These are phyloP conservation scores for Rhodotorula babjevae DNA, from an alignment of 768 basidiomycete species.

Conservation along the genomic window DNA sequence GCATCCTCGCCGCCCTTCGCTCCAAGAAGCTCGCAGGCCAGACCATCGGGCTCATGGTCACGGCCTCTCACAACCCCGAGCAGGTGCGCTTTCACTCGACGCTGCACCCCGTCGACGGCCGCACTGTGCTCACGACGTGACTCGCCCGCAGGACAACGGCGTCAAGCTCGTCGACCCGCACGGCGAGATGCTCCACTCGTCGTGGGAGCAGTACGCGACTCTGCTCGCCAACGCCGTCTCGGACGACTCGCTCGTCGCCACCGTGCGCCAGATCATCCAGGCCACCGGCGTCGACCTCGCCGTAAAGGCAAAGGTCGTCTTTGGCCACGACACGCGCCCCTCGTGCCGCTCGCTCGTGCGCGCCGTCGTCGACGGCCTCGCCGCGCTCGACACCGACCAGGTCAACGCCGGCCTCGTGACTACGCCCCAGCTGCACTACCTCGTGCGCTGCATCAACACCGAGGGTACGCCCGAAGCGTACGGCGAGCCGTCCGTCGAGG, in stretches of 20 bases:
- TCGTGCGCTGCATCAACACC: constrained; percentile 84
- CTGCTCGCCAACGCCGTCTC: constrained; percentile 74
- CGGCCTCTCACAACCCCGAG: constrained; percentile 99
- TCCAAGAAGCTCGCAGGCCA: constrained; percentile 88
- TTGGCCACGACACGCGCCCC: constrained; percentile 73
- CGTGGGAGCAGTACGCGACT: constrained; percentile 89
- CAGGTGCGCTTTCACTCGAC: constrained; percentile 53
- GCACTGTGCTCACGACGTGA: background rate
- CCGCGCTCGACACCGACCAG: constrained; percentile 55
- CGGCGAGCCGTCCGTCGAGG: constrained; percentile 69
- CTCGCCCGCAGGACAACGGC: constrained; percentile 76
- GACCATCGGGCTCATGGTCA: constrained; percentile 96
- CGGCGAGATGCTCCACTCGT: constrained; percentile 91
- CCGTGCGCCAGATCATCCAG: constrained; percentile 61
- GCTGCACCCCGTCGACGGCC: background rate
- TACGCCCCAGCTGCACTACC: constrained; percentile 91
- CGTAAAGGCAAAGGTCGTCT: constrained; percentile 75
- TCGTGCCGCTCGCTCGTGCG: constrained; percentile 71
- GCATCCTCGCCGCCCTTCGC: constrained; percentile 78
- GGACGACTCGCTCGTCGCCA: constrained; percentile 65
- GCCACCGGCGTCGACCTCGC: constrained; percentile 68
- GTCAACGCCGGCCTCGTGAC: constrained; percentile 77
- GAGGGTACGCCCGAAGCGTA: constrained; percentile 70
- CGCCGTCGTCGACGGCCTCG: constrained; percentile 74
- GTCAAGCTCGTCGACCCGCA: constrained; percentile 96